Base-by-base conservation (phyloP, 208 protist species). In the Angomonas desouzai region DNA sequence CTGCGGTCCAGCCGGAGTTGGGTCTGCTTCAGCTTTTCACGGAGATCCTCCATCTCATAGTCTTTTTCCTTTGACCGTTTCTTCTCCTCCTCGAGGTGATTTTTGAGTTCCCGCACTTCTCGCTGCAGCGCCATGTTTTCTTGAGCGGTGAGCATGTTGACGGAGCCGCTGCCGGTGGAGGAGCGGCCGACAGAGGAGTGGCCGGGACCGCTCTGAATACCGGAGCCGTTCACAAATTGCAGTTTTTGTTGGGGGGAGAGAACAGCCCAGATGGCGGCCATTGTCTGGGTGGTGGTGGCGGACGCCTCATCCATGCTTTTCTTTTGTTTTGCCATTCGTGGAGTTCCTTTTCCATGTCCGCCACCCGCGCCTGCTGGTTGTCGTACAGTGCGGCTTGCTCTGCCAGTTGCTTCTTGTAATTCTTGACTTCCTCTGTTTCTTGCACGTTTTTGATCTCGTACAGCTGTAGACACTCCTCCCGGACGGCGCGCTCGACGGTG, bases 161-260 rank as follows among this genome's bases (percentile, higher is more conserved):
- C 36, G 34, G 34, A 34, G 34, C 51, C 28, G 33, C 64, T 53
- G 3, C 43, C 34, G n/a, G 4, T 23, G 16, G 29, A 38, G 51
- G 11, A 3, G 7, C 25, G 55, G 7, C 30, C 34, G 34, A n/a
- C 3, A 34, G 28, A 9, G 36, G 36, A 45, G 18, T 43, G 18
- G 29, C 11, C n/a, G 18, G 4, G 3, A 23, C 29, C n/a, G 10
- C 18, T 23, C n/a, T 9, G n/a, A 2, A 33, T 59, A 20, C 27
- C 57, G 1, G 62, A 27, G 56, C 49, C 34, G 47, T 62, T 51
- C n/a, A 43, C 66, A 48, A 81, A 79, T 13, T 76, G 71, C 32
- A 67, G 66, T 63, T 81, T 81, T 68, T 85, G 75, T 30, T 81
- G 72, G 18, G 74, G 79, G 55, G 74, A 77, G 10, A 79, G 60